phyloP scores from a whole-genome alignment of 2,329 filamentous ascomycete species.

The Scedosporium boydii region DNA sequence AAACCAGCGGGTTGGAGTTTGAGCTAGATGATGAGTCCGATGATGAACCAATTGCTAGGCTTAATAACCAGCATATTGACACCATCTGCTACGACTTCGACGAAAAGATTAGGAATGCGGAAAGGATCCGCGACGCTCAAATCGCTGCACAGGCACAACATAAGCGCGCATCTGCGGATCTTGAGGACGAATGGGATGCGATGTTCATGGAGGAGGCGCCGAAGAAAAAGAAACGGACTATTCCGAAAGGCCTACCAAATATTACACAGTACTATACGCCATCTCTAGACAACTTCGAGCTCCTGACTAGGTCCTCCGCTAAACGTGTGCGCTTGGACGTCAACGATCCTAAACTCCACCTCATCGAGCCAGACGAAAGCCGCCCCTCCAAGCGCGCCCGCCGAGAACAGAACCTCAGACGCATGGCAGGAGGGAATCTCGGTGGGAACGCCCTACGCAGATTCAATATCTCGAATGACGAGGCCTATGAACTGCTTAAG shows the following conservation, averaged over 20 bases:
- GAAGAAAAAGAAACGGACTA: conserved; percentile 59
- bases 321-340: conserved; percentile 77
- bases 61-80: conserved; percentile 71
- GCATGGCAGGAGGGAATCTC: conserved; percentile 58
- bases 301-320: conserved; percentile 60
- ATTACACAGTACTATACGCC: conserved; percentile 54
- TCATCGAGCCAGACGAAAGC: conserved; percentile 66
- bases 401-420: conserved; percentile 48
- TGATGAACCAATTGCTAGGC: conserved; percentile 61
- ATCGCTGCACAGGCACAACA: not conserved
- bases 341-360: conserved; percentile 76
- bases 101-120: conserved; percentile 7
- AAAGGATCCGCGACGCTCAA: not conserved
- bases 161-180: conserved; percentile 20
- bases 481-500: conserved; percentile 90
- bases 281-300: conserved; percentile 72
- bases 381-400: conserved; percentile 51
- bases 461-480: conserved; percentile 95
- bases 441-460: conserved; percentile 66
- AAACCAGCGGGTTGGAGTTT: conserved; percentile 26
- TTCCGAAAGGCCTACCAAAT: conserved; percentile 49
- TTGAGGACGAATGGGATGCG: conserved; percentile 54
- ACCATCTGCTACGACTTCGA: conserved; percentile 51
- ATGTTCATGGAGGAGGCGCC: conserved; percentile 44
- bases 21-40: conserved; percentile 43